Conservation (phyloP, 257 asterid species). For the Fraxinus quadrangulata region DNA sequence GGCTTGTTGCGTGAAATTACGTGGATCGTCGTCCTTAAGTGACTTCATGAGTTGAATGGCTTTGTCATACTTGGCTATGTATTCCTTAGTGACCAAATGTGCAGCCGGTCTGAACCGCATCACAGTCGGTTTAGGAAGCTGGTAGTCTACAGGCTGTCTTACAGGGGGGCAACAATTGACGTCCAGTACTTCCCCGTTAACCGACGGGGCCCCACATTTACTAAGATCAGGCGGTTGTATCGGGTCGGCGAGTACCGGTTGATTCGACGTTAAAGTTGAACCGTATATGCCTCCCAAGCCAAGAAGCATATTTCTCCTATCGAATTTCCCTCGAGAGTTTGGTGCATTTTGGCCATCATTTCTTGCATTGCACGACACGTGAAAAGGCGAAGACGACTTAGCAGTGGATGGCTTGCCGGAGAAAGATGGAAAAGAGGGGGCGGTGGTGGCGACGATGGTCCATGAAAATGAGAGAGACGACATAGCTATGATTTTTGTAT, state of each 20-base stretch:
- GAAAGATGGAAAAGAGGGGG: background rate
- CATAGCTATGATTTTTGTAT: conserved; percentile 8
- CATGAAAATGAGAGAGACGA: conserved; percentile 21
- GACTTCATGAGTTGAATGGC: conserved; percentile 38
- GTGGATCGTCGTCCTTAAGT: conserved; percentile 39
- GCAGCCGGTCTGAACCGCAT: conserved; percentile 29
- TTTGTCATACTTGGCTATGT: conserved; percentile 32
- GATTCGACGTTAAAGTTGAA: conserved; percentile 29
- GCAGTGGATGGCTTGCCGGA: conserved; percentile 30
- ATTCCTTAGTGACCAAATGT: conserved; percentile 16
- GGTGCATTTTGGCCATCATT: background rate
- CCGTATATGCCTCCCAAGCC: conserved; percentile 47
- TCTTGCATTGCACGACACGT: conserved; percentile 8
- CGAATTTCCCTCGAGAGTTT: conserved; percentile 26
- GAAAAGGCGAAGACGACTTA: conserved; percentile 21
- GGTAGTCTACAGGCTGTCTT: conserved; percentile 21
- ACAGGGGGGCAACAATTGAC: conserved; percentile 32
- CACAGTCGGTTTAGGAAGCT: conserved; percentile 16
- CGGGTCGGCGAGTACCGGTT: conserved; percentile 27
- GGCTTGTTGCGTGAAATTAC: conserved; percentile 41
- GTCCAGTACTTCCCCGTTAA: background rate
- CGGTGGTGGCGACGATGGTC: background rate
- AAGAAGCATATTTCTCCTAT: conserved; percentile 42
- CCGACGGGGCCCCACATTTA: conserved; percentile 24
- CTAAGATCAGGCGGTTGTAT: conserved; percentile 27